Evolutionary conservation across 495 filamentous ascomycete genomes (phyloP).

Genomic region (Daldinia caldariorum): DNA sequence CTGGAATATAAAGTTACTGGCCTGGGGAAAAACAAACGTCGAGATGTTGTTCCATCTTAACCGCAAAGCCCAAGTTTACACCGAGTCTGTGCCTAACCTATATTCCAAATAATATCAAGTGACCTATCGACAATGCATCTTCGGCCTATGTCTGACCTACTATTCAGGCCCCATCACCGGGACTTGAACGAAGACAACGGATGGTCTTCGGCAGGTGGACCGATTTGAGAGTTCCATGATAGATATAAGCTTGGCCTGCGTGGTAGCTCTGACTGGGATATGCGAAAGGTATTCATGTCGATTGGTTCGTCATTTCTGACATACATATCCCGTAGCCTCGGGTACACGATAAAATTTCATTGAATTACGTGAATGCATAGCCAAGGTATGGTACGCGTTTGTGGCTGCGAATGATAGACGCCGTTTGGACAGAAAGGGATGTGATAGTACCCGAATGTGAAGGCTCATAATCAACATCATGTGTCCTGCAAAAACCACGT

Average conservation of each 20-base stretch:
- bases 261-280: background rate
- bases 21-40: conserved; percentile 4
- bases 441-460: background rate
- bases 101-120: conserved; percentile 22
- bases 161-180: background rate
- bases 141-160: conserved; percentile 11
- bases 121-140: conserved; percentile 21
- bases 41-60: no score
- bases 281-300: background rate
- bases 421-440: conserved; percentile 10
- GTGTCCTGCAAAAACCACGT: conserved; percentile 12
- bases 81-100: background rate
- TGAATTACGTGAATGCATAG: conserved; percentile 6
- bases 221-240: background rate
- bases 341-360: background rate
- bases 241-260: background rate
- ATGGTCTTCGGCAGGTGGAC: background rate
- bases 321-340: conserved; percentile 14
- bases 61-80: conserved; percentile 5
- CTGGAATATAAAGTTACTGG: background rate
- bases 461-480: conserved; percentile 29
- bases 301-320: conserved; percentile 20
- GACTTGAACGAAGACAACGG: background rate
- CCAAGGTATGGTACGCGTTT: background rate
- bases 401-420: conserved; percentile 20